Conservation (phyloP, 2,329 filamentous ascomycete species). For the Colletotrichum salicis region DNA sequence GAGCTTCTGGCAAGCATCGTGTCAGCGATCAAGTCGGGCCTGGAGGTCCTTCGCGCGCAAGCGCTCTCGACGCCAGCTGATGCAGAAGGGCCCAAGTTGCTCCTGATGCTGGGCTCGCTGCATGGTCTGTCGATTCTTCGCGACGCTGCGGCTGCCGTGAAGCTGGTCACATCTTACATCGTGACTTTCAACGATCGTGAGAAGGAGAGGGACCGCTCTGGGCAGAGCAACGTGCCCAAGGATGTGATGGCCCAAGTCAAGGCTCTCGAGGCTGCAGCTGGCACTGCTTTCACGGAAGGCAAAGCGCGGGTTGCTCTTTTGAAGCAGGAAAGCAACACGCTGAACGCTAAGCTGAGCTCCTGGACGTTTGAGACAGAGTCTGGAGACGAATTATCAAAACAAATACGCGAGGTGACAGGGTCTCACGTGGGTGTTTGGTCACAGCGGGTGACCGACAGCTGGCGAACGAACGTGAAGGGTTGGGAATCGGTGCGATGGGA, state of each 20-base stretch:
- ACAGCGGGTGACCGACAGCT: slow-evolving; percentile 38
- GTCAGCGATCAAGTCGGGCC: slow-evolving; percentile 37
- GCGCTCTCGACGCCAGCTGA: slow-evolving; percentile 23
- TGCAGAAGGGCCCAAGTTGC: slow-evolving; percentile 19
- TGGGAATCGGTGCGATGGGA: slow-evolving; percentile 41
- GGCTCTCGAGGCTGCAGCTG: slow-evolving; percentile 44
- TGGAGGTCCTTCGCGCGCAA: slow-evolving; percentile 41
- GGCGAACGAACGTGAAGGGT: slow-evolving; percentile 39
- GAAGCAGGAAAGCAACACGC: slow-evolving; percentile 43
- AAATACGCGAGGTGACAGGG: slow-evolving; percentile 25
- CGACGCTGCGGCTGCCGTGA: slow-evolving; percentile 49
- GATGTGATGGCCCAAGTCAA: slow-evolving; percentile 49
- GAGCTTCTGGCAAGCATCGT: slow-evolving; percentile 21
- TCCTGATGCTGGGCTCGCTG: slow-evolving; percentile 46
- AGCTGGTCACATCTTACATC: slow-evolving; percentile 47
- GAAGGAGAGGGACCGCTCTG: slow-evolving; percentile 52
- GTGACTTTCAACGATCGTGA: slow-evolving; percentile 49
- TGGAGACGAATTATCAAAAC: slow-evolving; percentile 24
- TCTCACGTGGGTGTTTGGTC: slow-evolving; percentile 32
- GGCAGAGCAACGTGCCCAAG: slow-evolving; percentile 50
- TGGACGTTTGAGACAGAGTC: slow-evolving; percentile 41
- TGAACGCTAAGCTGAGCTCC: slow-evolving; percentile 40
- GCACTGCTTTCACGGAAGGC: slow-evolving; percentile 46
- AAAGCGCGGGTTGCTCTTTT: slow-evolving; percentile 43
- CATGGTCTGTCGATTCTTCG: slow-evolving; percentile 51